Conservation (phyloP, 2,329 filamentous ascomycete species). For the Diplodia scrobiculata region DNA sequence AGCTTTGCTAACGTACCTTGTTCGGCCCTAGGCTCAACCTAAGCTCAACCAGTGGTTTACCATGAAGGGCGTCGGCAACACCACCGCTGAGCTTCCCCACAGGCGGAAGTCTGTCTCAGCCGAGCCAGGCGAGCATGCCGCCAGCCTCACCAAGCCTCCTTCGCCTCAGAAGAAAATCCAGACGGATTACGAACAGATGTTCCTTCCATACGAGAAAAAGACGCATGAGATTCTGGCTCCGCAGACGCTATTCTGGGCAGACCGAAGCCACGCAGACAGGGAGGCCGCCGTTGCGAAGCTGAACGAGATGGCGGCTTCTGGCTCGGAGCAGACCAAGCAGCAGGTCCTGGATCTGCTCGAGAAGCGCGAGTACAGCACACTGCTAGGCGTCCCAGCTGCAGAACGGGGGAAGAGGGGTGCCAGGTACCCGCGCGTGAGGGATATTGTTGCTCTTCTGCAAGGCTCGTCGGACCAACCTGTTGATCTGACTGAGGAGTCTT, state of each 20-base stretch:
- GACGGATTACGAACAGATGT: slow-evolving; percentile 61
- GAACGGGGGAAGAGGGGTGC: slow-evolving; percentile 25
- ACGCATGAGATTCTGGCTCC: slow-evolving; percentile 71
- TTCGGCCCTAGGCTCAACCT: slow-evolving; percentile 42
- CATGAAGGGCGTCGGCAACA: slow-evolving; percentile 37
- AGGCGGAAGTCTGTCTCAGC: slow-evolving; percentile 35
- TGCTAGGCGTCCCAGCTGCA: slow-evolving; percentile 11
- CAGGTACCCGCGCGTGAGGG: slow-evolving; percentile 34
- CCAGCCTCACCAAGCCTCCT: background rate
- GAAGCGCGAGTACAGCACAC: background rate
- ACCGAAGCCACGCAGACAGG: slow-evolving; percentile 34
- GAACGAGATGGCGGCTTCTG: slow-evolving; percentile 33
- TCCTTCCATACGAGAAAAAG: slow-evolving; percentile 80
- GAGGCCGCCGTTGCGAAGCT: slow-evolving; percentile 38
- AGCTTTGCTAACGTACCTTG: background rate
- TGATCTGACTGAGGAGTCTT: slow-evolving; percentile 48
- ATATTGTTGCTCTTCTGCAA: slow-evolving; percentile 51
- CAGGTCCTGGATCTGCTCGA: background rate
- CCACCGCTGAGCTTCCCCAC: background rate
- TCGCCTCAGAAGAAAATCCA: slow-evolving; percentile 35
- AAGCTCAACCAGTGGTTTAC: slow-evolving; percentile 51
- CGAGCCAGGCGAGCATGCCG: slow-evolving; percentile 31
- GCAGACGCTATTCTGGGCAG: slow-evolving; percentile 43
- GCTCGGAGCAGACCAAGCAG: slow-evolving; percentile 1
- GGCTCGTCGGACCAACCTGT: slow-evolving; percentile 48